Percentiles rank a stretch among this genome's conserved stretches.
These are phyloP conservation scores for Mimosa pudica DNA, from an alignment of 306 rosid genomes.

Conservation along the genomic window DNA sequence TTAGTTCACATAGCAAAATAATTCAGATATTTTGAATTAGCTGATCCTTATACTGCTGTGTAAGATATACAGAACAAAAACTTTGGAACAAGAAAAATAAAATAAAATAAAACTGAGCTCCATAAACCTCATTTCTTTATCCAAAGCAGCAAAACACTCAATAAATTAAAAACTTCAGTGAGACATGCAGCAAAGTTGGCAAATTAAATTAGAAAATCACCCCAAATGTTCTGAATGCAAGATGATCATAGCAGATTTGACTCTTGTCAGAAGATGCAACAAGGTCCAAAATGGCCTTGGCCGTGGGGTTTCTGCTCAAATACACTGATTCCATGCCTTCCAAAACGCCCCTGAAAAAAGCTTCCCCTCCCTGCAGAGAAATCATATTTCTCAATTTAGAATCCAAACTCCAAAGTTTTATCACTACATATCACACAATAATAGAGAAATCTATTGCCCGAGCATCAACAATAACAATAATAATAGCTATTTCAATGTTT, in stretches of 20 bases:
- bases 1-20: constrained; percentile 6
- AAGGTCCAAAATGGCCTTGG: constrained; percentile 80
- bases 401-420: neutral
- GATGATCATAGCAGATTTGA: constrained; percentile 75
- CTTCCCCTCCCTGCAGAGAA: constrained; percentile 64
- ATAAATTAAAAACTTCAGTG: neutral
- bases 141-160: neutral
- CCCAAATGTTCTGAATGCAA: constrained; percentile 95
- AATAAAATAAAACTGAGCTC: neutral
- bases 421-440: neutral
- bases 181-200: constrained; percentile 4
- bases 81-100: neutral
- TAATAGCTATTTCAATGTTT: too few relatives aligned
- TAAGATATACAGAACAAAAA: neutral
- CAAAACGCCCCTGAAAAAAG: constrained; percentile 72
- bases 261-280: constrained; percentile 62
- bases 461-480: too few relatives aligned
- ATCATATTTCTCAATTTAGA: constrained; percentile 10
- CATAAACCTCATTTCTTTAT: neutral
- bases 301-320: constrained; percentile 85
- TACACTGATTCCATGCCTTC: constrained; percentile 76
- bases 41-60: neutral
- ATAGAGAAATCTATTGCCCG: too few relatives aligned
- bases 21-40: neutral
- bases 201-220: constrained; percentile 45